Conservation (phyloP, 2,329 filamentous ascomycete genomes). For the Diaporthe vaccinii region DNA sequence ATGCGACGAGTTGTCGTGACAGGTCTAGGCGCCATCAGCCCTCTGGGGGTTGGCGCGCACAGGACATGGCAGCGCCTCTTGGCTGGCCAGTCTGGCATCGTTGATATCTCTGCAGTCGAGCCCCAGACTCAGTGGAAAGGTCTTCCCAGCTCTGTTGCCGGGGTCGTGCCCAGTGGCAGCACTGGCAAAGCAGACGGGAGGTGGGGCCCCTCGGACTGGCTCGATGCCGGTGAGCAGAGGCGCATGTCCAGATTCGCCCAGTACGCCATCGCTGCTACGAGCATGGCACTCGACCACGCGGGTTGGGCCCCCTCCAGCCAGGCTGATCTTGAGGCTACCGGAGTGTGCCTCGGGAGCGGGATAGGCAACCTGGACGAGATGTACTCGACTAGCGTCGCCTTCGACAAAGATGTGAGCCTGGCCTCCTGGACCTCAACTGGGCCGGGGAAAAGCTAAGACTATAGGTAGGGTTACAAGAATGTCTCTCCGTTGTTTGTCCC, state of each 20-base stretch:
- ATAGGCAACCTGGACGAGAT: conserved; percentile 95
- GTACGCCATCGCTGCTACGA: conserved; percentile 87
- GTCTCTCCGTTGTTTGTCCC: conserved; percentile 96
- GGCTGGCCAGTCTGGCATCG: conserved; percentile 83
- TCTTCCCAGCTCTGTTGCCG: conserved; percentile 88
- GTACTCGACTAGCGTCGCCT: conserved; percentile 85
- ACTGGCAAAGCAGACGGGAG: conserved; percentile 54
- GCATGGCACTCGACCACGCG: conserved; percentile 88
- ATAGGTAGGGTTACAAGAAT: conserved; percentile 84
- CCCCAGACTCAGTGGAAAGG: conserved; percentile 72
- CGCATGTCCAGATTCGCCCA: conserved; percentile 94
- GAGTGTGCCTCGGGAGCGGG: conserved; percentile 93
- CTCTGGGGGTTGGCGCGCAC: conserved; percentile 83
- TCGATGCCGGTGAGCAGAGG: conserved; percentile 68
- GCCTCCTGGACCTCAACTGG: conserved; percentile 23
- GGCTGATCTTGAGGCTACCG: conserved; percentile 80
- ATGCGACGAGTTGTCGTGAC: conserved; percentile 86
- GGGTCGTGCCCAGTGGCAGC: conserved; percentile 74
- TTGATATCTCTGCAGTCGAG: conserved; percentile 75
- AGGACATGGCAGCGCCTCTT: conserved; percentile 86
- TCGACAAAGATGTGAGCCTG: conserved; percentile 75
- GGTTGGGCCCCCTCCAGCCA: conserved; percentile 75
- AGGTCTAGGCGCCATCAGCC: conserved; percentile 85
- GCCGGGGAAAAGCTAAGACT: conserved; percentile 39
- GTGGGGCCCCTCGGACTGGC: conserved; percentile 69